These are phyloP conservation scores for Zygosaccharomyces sapae DNA, from an alignment of 1,139 yeast genomes.

Conservation along the genomic window DNA sequence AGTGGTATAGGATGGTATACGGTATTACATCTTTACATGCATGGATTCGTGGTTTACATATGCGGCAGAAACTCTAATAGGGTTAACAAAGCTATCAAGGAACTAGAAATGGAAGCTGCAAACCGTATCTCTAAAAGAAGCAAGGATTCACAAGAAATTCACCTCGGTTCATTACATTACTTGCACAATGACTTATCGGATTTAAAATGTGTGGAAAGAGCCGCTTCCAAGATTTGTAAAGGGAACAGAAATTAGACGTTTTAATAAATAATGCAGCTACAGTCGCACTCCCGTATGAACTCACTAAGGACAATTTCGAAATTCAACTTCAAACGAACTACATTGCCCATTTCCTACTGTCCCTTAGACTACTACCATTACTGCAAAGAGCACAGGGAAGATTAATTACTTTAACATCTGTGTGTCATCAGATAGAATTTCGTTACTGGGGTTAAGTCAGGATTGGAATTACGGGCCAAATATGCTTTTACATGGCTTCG, in stretches of 20 bases:
- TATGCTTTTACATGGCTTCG: conserved; percentile 68
- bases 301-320: conserved; percentile 71
- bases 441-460: conserved; percentile 47
- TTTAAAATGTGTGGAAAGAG: conserved; percentile 53
- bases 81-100: conserved; percentile 53
- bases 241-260: conserved; percentile 55
- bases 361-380: conserved; percentile 56
- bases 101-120: conserved; percentile 52
- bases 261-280: conserved; percentile 79
- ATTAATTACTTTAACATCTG: conserved; percentile 63
- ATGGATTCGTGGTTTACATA: conserved; percentile 70
- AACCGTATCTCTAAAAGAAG: conserved; percentile 17
- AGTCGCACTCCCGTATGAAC: conserved; percentile 65
- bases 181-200: conserved; percentile 61
- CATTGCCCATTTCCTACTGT: conserved; percentile 67
- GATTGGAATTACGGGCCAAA: conserved; percentile 61
- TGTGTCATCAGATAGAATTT: conserved; percentile 61
- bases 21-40: conserved; percentile 67
- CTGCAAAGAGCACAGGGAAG: conserved; percentile 47
- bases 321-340: conserved; percentile 78
- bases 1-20: conserved; percentile 79
- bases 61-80: conserved; percentile 63
- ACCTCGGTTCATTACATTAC: conserved; percentile 55
- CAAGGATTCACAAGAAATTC: conserved; percentile 26
- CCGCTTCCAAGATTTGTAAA: conserved; percentile 48